phyloP scores from a whole-genome alignment of 2,329 filamentous ascomycete genomes.

The Alternaria triticina region DNA sequence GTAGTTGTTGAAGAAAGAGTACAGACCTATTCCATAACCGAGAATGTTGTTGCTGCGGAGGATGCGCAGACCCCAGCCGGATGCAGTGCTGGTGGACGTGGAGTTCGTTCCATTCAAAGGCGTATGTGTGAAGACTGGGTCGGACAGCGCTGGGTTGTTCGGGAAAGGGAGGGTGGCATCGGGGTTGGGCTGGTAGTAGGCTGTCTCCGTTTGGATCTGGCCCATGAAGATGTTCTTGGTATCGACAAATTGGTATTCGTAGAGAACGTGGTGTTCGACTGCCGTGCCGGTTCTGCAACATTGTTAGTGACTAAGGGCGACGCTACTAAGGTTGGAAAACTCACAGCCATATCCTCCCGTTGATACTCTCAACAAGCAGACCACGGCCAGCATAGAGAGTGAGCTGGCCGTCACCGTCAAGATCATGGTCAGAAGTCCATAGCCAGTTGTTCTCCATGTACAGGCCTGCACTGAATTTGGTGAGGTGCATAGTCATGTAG shows the following conservation, averaged over 20 bases:
- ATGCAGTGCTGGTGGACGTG: constrained; percentile 42
- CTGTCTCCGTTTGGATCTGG: constrained; percentile 87
- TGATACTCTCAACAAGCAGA: constrained; percentile 69
- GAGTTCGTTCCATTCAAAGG: constrained; percentile 3
- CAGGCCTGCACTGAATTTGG: constrained; percentile 60
- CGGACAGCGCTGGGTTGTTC: constrained; percentile 62
- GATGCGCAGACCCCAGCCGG: constrained; percentile 70
- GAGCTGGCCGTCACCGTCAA: constrained; percentile 74
- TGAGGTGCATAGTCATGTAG: constrained; percentile 62
- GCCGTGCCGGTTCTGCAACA: constrained; percentile 67
- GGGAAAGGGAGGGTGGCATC: constrained; percentile 71
- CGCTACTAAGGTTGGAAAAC: constrained; percentile 63
- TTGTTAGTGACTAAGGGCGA: constrained; percentile 5
- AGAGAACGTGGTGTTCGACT: constrained; percentile 65
- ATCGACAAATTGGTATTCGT: constrained; percentile 84
- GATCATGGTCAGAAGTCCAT: constrained; percentile 84
- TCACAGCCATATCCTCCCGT: constrained; percentile 53
- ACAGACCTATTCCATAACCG: constrained; percentile 69
- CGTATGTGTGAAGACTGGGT: constrained; percentile 68
- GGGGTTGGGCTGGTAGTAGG: constrained; percentile 84
- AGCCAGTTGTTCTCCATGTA: constrained; percentile 93
- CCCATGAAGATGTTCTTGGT: constrained; percentile 82
- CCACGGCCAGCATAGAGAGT: constrained; percentile 88
- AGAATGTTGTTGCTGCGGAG: constrained; percentile 62
- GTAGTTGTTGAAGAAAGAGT: constrained; percentile 73